A percentile compares a stretch with the other conserved stretches of the same genome.
phyloP scores from a whole-genome alignment of 371 early-diverging fungal genomes.

The Coemansia sp. region DNA sequence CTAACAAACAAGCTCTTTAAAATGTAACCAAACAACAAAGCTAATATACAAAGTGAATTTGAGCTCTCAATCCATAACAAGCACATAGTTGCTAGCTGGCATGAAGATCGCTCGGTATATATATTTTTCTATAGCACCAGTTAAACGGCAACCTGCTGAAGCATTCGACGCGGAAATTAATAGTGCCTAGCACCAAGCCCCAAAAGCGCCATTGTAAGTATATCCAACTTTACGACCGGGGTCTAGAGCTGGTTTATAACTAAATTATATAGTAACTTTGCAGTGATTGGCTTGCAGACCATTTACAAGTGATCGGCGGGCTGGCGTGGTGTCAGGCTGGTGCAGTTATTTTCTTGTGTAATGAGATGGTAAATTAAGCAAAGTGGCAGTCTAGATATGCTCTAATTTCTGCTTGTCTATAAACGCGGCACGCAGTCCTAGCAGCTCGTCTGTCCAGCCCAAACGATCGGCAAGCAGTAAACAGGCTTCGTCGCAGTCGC shows the following conservation, averaged over 20 bases:
- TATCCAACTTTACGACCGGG: not conserved
- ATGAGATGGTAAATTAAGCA: not conserved
- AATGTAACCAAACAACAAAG: not conserved
- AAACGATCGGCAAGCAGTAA: constrained; percentile 59
- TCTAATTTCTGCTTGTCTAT: not conserved
- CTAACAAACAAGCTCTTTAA: not conserved
- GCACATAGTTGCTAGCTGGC: not conserved
- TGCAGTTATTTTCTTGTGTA: not conserved
- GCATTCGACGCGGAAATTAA: not conserved
- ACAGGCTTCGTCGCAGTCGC: constrained; percentile 79
- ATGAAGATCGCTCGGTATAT: not conserved
- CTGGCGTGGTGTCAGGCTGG: not conserved
- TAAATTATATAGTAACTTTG: not conserved
- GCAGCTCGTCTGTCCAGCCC: constrained; percentile 61
- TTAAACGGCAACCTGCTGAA: not conserved
- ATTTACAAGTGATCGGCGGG: constrained; percentile 15
- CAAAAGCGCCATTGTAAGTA: not conserved
- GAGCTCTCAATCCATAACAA: not conserved
- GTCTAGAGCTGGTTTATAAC: not conserved
- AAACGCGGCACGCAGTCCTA: constrained; percentile 19
- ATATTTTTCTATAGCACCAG: constrained; percentile 1
- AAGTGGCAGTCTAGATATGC: not conserved
- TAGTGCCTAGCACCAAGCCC: not conserved
- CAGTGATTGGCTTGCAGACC: constrained; percentile 12
- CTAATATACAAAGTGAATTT: not conserved